phyloP scores from a whole-genome alignment of 768 basidiomycete genomes.

The Mycena vitilis region DNA sequence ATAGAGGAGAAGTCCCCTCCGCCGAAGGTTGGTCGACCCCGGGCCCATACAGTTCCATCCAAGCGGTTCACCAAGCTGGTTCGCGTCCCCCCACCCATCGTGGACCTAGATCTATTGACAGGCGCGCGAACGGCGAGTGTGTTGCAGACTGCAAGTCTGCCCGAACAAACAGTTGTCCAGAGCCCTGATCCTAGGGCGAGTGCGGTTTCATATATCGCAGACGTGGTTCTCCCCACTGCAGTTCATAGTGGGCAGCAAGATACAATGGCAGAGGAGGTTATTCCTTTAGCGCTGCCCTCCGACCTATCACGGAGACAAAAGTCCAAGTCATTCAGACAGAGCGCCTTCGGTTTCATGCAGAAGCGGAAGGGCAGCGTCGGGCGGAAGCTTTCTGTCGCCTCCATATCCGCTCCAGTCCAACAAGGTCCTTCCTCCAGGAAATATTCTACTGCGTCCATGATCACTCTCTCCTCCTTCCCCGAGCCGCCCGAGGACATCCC shows the following conservation, averaged over 20 bases:
- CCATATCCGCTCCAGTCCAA: constrained; percentile 24
- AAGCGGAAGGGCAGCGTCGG: constrained; percentile 11
- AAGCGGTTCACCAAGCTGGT: constrained; percentile 19
- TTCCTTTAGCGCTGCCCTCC: background rate
- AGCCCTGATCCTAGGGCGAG: background rate
- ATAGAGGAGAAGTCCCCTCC: constrained; percentile 10
- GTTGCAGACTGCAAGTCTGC: constrained; percentile 13
- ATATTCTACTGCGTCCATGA: constrained; percentile 25
- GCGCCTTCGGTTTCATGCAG: constrained; percentile 10
- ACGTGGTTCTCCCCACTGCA: background rate
- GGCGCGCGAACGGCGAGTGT: constrained; percentile 11
- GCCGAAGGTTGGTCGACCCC: constrained; percentile 3
- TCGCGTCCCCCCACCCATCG: constrained; percentile 29
- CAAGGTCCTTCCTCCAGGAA: background rate
- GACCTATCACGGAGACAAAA: background rate
- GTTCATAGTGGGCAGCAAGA: background rate
- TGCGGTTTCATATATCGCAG: background rate
- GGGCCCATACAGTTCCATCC: constrained; percentile 28
- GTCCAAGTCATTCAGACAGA: constrained; percentile 18
- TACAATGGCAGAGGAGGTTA: background rate
- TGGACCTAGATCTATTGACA: constrained; percentile 14
- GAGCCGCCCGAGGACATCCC: constrained; percentile 8
- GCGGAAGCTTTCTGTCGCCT: constrained; percentile 17
- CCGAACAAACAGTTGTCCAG: background rate
- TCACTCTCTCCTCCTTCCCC: constrained; percentile 34